Percentiles rank a stretch among this genome's conserved stretches.
Evolutionary conservation across 176 grass and related monocot species (phyloP).

Genomic region (Miscanthus lutarioriparius): DNA sequence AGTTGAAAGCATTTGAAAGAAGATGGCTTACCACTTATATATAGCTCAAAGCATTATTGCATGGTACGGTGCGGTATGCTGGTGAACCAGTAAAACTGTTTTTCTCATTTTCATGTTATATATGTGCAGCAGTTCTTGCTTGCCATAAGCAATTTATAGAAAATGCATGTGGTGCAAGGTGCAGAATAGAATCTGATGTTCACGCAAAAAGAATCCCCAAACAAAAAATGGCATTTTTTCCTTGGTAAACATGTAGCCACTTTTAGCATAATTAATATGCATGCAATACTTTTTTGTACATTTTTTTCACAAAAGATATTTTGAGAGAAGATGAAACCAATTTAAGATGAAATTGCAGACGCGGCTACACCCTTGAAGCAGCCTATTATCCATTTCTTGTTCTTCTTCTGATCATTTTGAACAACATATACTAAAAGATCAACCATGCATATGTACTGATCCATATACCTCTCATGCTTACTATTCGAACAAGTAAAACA

Average conservation of each 20-base stretch:
- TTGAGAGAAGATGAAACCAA: neutral
- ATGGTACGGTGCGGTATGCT: conserved; percentile 15
- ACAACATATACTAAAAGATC: neutral
- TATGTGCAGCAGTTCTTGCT: neutral
- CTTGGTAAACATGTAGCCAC: neutral
- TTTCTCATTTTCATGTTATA: neutral
- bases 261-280: neutral
- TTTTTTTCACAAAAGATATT: neutral
- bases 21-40: conserved; percentile 3
- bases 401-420: neutral
- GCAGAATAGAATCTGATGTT: neutral
- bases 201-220: neutral
- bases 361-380: neutral
- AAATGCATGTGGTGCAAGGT: neutral
- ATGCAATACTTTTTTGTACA: neutral
- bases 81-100: neutral
- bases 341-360: neutral
- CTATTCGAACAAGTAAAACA: neutral
- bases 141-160: neutral
- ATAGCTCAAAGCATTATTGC: conserved; percentile 32
- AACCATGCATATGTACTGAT: neutral
- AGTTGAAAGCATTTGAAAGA: conserved; percentile 16
- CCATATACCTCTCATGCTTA: neutral
- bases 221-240: neutral
- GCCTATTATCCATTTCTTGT: neutral